A percentile compares a stretch with the other conserved stretches of the same genome.
Conservation (phyloP, 108 stramenopile species). For the Aurantiochytrium sp. region DNA sequence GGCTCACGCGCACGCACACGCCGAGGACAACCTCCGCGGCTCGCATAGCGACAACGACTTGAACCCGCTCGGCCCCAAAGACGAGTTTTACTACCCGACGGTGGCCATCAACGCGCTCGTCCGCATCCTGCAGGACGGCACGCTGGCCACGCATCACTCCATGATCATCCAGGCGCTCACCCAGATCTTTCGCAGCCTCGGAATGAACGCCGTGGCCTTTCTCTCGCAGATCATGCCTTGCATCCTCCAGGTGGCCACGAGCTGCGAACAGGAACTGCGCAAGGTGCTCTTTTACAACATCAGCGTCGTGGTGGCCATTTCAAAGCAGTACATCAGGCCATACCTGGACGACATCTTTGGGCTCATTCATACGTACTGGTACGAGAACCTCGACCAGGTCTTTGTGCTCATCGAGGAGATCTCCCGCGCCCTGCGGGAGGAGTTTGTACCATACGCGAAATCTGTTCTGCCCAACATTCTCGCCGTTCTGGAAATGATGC, state of each 20-base stretch:
- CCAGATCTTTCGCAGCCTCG: slow-evolving; percentile 84
- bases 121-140: slow-evolving; percentile 75
- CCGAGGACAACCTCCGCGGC: neutral
- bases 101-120: slow-evolving; percentile 83
- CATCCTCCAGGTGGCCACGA: slow-evolving; percentile 56
- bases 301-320: slow-evolving; percentile 75
- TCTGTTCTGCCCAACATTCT: slow-evolving; percentile 2
- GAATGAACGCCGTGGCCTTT: slow-evolving; percentile 76
- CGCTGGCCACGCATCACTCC: slow-evolving; percentile 80
- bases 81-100: slow-evolving; percentile 85
- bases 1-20: neutral
- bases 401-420: slow-evolving; percentile 55
- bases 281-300: slow-evolving; percentile 83
- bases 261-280: slow-evolving; percentile 67
- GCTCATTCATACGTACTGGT: slow-evolving; percentile 80
- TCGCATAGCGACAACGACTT: slow-evolving; percentile 53
- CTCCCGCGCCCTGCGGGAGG: slow-evolving; percentile 74
- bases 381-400: slow-evolving; percentile 74
- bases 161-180: slow-evolving; percentile 85
- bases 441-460: slow-evolving; percentile 69
- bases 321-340: slow-evolving; percentile 75
- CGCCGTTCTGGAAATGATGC: slow-evolving; percentile 16
- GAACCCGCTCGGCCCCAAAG: slow-evolving; percentile 78
- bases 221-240: slow-evolving; percentile 79
- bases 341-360: slow-evolving; percentile 82